Evolutionary conservation across 495 filamentous ascomycete genomes (phyloP), one percentile per base, ranked within the genome.

Genomic region (Schizothecium vesticola): DNA sequence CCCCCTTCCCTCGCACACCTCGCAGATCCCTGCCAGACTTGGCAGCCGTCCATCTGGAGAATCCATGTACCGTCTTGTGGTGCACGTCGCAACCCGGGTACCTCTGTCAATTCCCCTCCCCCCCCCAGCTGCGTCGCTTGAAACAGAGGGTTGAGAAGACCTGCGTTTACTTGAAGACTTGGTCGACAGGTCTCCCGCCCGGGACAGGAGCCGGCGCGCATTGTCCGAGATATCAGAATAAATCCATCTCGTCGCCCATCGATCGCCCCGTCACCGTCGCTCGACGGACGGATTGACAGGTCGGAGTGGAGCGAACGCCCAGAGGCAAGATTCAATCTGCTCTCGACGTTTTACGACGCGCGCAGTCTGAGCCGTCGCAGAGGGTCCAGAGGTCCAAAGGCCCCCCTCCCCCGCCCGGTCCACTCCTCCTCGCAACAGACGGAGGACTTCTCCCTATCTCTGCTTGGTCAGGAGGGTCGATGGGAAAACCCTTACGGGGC

Each of bases 21-120:
- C 43, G 43, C 71, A 19, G 31, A 63, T 62, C 67, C 64, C 64
- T 70, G 43, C 56, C 62, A 25, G 55, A 12, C 63, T 65, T 66
- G 69, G 62, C 67, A 64, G 36, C 59, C 59, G 43, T n/a, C 28
- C 70, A 66, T 67, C 68, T 72, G 72, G 70, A 74, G 72, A 74
- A 74, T 64, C 70, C 72, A 72, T 72, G 70, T 67, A 72, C 65
- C 65, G 58, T 19, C 29, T 51, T 19, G 43, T 51, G 43, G 43
- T n/a, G 63, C 59, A 51, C 57, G 62, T 62, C 58, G 28, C 71
- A 28, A 64, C 56, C 33, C 58, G 33, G 59, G 68, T 66, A 66
- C 68, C 43, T 51, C 43, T 51, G 43, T 51, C 43, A 51, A n/a
- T 63, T 25, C 26, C 21, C 62, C 6, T n/a, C n/a, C 28, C 33